These are phyloP conservation scores for Fusarium citri DNA, from an alignment of 2,329 filamentous ascomycete genomes.

Conservation along the genomic window DNA sequence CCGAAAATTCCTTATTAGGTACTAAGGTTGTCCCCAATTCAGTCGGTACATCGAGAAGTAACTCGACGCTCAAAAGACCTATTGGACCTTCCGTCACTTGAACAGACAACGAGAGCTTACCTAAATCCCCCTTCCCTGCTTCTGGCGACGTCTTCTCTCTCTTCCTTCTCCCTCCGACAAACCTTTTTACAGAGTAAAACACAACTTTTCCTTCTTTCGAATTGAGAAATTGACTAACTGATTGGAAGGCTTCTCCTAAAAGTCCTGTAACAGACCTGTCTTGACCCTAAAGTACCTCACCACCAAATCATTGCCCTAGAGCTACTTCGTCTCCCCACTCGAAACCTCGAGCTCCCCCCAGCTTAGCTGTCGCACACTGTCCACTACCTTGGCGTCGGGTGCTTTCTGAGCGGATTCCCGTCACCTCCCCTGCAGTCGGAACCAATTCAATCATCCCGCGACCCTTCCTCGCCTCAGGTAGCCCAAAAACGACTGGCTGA, in stretches of 20 bases:
- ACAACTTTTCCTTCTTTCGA: neutral
- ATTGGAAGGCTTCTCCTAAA: conserved; percentile 17
- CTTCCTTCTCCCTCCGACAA: neutral
- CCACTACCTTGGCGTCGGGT: conserved; percentile 31
- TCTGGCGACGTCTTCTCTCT: neutral
- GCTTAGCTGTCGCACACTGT: conserved; percentile 12
- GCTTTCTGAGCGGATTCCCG: conserved; percentile 39
- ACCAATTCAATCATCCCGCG: conserved; percentile 41
- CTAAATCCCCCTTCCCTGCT: neutral
- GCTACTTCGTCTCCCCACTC: conserved; percentile 30
- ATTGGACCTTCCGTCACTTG: neutral
- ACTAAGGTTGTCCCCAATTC: neutral
- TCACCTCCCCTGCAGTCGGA: conserved; percentile 46
- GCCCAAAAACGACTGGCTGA: conserved; percentile 45
- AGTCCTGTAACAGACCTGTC: conserved; percentile 13
- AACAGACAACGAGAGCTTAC: neutral
- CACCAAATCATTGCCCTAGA: conserved; percentile 14
- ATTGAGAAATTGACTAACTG: conserved; percentile 9
- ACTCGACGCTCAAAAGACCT: neutral
- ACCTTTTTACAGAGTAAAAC: neutral
- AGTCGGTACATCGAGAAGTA: neutral
- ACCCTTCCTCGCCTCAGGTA: conserved; percentile 46
- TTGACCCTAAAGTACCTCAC: conserved; percentile 27
- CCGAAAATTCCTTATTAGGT: neutral
- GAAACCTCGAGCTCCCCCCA: conserved; percentile 14